These are phyloP conservation scores for Lithospermum erythrorhizon DNA, from an alignment of 257 asterid species.

Conservation along the genomic window DNA sequence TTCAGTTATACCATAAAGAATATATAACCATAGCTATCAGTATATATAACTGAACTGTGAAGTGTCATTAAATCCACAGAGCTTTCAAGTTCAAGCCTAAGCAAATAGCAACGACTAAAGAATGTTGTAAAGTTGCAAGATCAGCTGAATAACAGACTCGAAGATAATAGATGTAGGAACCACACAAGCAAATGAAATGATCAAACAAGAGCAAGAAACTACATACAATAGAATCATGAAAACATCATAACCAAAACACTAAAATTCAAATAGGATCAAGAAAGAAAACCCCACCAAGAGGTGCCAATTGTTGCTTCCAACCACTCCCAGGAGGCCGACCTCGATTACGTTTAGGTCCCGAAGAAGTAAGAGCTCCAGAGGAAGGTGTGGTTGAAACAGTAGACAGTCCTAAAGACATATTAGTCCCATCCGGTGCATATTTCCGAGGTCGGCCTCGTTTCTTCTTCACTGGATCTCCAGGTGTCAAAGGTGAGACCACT, in stretches of 20 bases:
- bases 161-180: too few species aligned
- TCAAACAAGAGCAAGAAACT: background rate
- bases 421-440: conserved; percentile 28
- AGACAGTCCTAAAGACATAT: conserved; percentile 23
- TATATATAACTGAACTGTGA: background rate
- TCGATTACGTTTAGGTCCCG: conserved; percentile 37
- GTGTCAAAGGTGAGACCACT: conserved; percentile 11
- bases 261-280: background rate
- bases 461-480: conserved; percentile 23
- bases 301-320: conserved; percentile 93
- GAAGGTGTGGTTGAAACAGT: conserved; percentile 31
- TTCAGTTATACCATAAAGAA: background rate
- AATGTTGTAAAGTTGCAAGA: too few species aligned
- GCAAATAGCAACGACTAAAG: background rate
- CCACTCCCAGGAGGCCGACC: conserved; percentile 96
- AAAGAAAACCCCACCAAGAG: conserved; percentile 49
- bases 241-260: background rate
- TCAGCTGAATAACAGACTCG: too few species aligned
- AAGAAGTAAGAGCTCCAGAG: conserved; percentile 30
- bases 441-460: conserved; percentile 37
- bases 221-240: background rate
- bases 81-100: background rate
- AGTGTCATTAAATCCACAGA: background rate
- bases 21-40: background rate
- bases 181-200: background rate